Evolutionary conservation across 345 rosid species (phyloP).

Genomic region (Eutrema japonicum): DNA sequence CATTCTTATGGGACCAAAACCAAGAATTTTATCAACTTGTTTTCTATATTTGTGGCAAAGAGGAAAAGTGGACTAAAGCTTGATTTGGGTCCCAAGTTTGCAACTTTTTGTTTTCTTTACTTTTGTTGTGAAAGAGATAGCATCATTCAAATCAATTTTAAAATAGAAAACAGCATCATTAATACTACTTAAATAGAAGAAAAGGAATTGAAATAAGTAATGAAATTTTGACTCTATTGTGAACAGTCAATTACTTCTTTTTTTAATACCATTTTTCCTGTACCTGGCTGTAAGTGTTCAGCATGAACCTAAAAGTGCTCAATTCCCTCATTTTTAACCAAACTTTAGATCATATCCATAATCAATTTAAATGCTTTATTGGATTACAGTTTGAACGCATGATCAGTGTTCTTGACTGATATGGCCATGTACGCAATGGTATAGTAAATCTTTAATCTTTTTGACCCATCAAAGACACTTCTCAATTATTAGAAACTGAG

Average conservation of each 20-base stretch:
- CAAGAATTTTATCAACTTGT: slow-evolving; percentile 26
- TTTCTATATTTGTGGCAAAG: slow-evolving; percentile 34
- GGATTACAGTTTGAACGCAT: slow-evolving; percentile 39
- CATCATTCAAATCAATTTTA: slow-evolving; percentile 23
- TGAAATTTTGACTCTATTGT: slow-evolving; percentile 6
- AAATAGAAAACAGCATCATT: slow-evolving; percentile 24
- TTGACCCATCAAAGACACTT: slow-evolving; percentile 23
- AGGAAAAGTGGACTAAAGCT: slow-evolving; percentile 33
- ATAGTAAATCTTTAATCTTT: slow-evolving; percentile 16
- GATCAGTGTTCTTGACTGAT: slow-evolving; percentile 32
- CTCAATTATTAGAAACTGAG: slow-evolving; percentile 14
- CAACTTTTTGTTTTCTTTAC: slow-evolving; percentile 32
- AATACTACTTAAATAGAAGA: slow-evolving; percentile 13
- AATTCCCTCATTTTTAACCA: slow-evolving; percentile 25
- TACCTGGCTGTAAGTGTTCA: neutral
- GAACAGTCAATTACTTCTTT: slow-evolving; percentile 9
- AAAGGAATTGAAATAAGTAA: neutral
- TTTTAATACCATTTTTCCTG: neutral
- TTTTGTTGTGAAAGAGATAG: slow-evolving; percentile 36
- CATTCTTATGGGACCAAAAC: slow-evolving; percentile 28
- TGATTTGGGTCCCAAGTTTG: slow-evolving; percentile 44
- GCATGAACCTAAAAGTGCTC: slow-evolving; percentile 28
- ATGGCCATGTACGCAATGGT: slow-evolving; percentile 23
- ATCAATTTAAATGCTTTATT: slow-evolving; percentile 30
- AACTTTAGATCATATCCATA: slow-evolving; percentile 23